Conservation (phyloP, 78 protist genomes). For the Polysphondylium violaceum region DNA sequence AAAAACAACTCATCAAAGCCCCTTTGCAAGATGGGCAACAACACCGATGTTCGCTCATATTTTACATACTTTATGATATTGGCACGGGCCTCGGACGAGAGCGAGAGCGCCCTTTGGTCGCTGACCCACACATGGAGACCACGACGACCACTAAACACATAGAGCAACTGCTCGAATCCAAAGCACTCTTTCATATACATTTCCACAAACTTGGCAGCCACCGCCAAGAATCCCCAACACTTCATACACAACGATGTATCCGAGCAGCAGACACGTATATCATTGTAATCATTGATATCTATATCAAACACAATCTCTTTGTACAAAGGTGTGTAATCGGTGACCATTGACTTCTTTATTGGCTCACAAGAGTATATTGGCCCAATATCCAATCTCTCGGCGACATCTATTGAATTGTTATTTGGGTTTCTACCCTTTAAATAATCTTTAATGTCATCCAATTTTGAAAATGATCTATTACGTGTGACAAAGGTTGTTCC, state of each 20-base stretch:
- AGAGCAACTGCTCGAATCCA: conserved; percentile 94
- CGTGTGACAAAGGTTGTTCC: conserved; percentile 6
- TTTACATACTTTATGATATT: conserved; percentile 88
- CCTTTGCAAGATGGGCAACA: not conserved
- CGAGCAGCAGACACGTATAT: conserved; percentile 87
- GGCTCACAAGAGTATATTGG: conserved; percentile 45
- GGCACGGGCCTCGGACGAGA: conserved; percentile 85
- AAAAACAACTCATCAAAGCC: conserved; percentile 27
- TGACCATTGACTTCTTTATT: not conserved
- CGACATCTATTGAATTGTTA: not conserved
- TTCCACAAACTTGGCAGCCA: conserved; percentile 86
- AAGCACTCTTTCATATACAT: conserved; percentile 84
- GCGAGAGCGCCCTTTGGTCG: conserved; percentile 91
- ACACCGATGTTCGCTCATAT: not conserved
- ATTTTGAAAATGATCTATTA: conserved; percentile 27
- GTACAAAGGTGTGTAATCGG: conserved; percentile 43
- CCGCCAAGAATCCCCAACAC: conserved; percentile 97
- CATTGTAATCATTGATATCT: conserved; percentile 99
- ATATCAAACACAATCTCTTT: conserved; percentile 98
- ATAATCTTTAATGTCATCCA: not conserved
- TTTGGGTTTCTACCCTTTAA: not conserved
- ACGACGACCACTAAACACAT: conserved; percentile 99
- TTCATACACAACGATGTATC: conserved; percentile 79
- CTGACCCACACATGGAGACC: conserved; percentile 99
- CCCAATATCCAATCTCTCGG: conserved; percentile 61